Percentiles rank a stretch among this genome's conserved stretches.
phyloP scores from a whole-genome alignment of 768 basidiomycete species.

The Ramaria sp. region DNA sequence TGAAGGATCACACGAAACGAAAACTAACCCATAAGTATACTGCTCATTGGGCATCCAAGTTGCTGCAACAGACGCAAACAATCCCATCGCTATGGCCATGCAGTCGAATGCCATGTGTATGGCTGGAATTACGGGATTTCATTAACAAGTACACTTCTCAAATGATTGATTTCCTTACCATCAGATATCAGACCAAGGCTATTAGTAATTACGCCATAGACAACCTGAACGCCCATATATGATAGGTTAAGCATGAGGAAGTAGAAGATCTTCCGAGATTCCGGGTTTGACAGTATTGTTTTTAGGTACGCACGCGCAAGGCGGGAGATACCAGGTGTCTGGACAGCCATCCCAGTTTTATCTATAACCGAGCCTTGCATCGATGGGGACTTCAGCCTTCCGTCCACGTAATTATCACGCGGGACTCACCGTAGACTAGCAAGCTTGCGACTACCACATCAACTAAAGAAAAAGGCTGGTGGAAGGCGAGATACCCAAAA shows the following conservation, averaged over 20 bases:
- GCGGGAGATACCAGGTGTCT: conserved; percentile 28
- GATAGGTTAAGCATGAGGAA: conserved; percentile 90
- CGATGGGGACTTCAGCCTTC: neutral
- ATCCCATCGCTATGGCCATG: conserved; percentile 90
- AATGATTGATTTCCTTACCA: conserved; percentile 39
- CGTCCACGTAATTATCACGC: neutral
- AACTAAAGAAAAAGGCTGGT: conserved; percentile 44
- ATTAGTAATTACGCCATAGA: conserved; percentile 97
- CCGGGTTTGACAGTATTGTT: conserved; percentile 81
- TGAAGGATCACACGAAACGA: neutral
- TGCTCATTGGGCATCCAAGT: conserved; percentile 92
- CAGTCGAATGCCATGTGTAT: conserved; percentile 99
- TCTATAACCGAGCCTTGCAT: conserved; percentile 43
- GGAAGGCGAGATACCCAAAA: conserved; percentile 53
- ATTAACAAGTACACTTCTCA: neutral
- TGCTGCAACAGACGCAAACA: conserved; percentile 95
- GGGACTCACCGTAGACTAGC: conserved; percentile 51
- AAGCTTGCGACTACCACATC: conserved; percentile 49
- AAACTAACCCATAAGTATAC: conserved; percentile 85
- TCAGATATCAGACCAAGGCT: conserved; percentile 94
- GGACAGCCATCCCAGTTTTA: conserved; percentile 31
- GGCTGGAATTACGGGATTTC: conserved; percentile 35
- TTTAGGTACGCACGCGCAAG: conserved; percentile 67
- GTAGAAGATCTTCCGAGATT: conserved; percentile 93
- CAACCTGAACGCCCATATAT: conserved; percentile 96